Evolutionary conservation across 1,284 basidiomycete species (phyloP).

Genomic region (Puccinia hordei): DNA sequence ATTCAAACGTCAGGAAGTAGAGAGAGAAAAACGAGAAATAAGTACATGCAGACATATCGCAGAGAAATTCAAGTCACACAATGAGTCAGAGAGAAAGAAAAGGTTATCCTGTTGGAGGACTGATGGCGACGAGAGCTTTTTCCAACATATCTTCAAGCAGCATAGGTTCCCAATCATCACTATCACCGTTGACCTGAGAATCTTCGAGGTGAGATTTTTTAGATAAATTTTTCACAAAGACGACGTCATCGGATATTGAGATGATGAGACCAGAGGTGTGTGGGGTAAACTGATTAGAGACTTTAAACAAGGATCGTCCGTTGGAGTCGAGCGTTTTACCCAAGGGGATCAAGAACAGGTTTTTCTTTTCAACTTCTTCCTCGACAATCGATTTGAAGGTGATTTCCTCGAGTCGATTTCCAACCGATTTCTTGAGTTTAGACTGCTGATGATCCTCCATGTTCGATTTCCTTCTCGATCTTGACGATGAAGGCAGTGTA

Average conservation of each 20-base stretch:
- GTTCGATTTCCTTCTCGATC: not conserved
- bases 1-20: not conserved
- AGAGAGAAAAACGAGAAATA: not conserved
- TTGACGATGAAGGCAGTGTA: not conserved
- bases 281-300: conserved; percentile 30
- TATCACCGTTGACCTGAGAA: not conserved
- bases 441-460: conserved; percentile 11
- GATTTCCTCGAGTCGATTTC: conserved; percentile 26
- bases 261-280: conserved; percentile 23
- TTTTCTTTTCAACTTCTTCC: conserved; percentile 35
- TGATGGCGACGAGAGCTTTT: conserved; percentile 35
- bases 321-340: conserved; percentile 47
- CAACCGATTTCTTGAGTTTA: conserved; percentile 9
- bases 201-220: not conserved
- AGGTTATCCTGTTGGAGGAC: not conserved
- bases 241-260: conserved; percentile 45
- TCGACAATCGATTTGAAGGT: conserved; percentile 48
- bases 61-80: not conserved
- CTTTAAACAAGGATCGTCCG: conserved; percentile 42
- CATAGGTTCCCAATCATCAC: conserved; percentile 43
- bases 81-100: not conserved
- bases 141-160: conserved; percentile 46
- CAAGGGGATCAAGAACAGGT: conserved; percentile 45
- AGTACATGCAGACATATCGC: not conserved
- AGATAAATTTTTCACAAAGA: conserved; percentile 29